phyloP scores from a whole-genome alignment of 441 rosid genomes.

The Euphorbia celastroides region DNA sequence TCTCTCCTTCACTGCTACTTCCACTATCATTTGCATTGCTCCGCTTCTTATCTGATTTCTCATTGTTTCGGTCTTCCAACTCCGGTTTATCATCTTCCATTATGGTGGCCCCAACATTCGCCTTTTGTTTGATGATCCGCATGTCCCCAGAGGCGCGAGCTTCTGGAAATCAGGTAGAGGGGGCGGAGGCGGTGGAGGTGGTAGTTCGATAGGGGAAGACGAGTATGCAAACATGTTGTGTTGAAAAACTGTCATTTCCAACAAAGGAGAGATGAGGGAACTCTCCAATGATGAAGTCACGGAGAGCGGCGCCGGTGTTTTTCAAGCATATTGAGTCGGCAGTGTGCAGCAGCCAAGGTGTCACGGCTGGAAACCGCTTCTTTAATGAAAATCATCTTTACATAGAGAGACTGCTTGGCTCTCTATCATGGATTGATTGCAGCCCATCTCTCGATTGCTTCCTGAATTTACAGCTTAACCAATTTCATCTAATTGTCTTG shows the following conservation, averaged over 20 bases:
- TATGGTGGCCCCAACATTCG: slow-evolving; percentile 40
- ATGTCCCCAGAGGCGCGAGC: slow-evolving; percentile 41
- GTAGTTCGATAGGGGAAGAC: slow-evolving; percentile 17
- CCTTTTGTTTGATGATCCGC: slow-evolving; percentile 63
- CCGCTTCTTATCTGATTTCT: slow-evolving; percentile 46
- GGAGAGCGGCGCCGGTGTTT: slow-evolving; percentile 88
- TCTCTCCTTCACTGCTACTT: slow-evolving; percentile 17
- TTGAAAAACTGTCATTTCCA: slow-evolving; percentile 25
- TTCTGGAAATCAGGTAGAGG: slow-evolving; percentile 25
- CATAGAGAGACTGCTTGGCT: slow-evolving; percentile 80
- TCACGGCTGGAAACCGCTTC: slow-evolving; percentile 65
- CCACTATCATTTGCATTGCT: slow-evolving; percentile 21
- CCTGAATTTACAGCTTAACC: not conserved
- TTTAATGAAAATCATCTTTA: slow-evolving; percentile 54
- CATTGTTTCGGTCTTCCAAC: slow-evolving; percentile 40
- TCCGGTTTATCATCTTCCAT: slow-evolving; percentile 47
- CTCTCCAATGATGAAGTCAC: slow-evolving; percentile 70
- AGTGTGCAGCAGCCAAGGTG: slow-evolving; percentile 91
- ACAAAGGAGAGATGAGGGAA: slow-evolving; percentile 14
- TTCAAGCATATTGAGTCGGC: slow-evolving; percentile 68
- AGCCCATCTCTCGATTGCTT: slow-evolving; percentile 46
- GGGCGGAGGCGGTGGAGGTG: slow-evolving; percentile 44
- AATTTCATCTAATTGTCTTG: too few relatives aligned
- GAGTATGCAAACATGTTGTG: slow-evolving; percentile 31
- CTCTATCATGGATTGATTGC: slow-evolving; percentile 86